Base-by-base conservation (phyloP, 2,329 filamentous ascomycete species). In the Cryphonectria naterciae region DNA sequence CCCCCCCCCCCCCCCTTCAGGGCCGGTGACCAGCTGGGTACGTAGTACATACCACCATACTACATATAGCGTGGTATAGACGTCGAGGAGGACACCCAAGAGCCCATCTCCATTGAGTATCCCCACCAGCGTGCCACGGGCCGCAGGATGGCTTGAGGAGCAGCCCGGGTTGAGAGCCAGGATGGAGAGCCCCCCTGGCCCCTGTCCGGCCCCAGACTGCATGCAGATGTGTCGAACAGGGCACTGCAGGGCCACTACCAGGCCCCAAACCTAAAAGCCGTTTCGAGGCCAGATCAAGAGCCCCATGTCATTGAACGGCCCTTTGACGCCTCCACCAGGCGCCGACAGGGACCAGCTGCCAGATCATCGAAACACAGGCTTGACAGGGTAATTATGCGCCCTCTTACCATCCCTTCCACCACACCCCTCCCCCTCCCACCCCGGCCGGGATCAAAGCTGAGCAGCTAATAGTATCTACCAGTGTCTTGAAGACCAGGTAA, bases 121-220 rank as follows among this genome's bases (percentile, higher is more conserved):
- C 68, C 62, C 67, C 63, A 32, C 41, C 39, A 60, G 25, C 37
- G 61, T 66, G 46, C 62, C 71, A 72, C 71, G 71, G 71, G 68
- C 71, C 71, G 71, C 71, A 72, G 71, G 69, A 72, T 72, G 65
- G 71, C 71, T 70, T 62, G 37, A 37, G 17, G 28, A 62, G 28
- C 25, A 35, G 64, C 56, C 56, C 39, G 56, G 56, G 54, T 28
- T 43, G 68, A 49, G 37, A 56, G 35, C 65, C 58, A 68, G 52
- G 68, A 63, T 62, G 15, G 35, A 25, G n/a, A 62, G 46, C 32
- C 32, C 65, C 71, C 68, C 68, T 52, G 68, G 54, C 63, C 71
- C 68, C 63, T 70, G 65, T 63, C 64, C 10, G 35, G 46, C 64
- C 35, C 56, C 58, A 52, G 71, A 67, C 68, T 68, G 65, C 68